These are phyloP conservation scores for Meyerozyma guilliermondii DNA, from an alignment of 1,139 yeast genomes.

Conservation along the genomic window DNA sequence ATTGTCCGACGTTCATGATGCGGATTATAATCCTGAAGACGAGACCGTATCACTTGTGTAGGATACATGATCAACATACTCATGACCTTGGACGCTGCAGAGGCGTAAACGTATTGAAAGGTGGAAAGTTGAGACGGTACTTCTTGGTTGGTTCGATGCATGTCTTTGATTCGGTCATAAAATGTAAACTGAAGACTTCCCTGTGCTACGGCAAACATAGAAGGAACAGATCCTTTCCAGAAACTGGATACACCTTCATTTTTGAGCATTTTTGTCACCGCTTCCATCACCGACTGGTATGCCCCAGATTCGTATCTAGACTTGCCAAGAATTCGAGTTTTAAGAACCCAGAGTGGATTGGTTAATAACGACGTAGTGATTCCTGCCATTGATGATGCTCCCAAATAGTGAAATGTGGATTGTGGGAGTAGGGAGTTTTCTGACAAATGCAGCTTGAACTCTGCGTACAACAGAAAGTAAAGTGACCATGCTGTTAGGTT, in stretches of 20 bases:
- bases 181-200: conserved; percentile 84
- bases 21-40: conserved; percentile 56
- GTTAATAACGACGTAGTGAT: conserved; percentile 68
- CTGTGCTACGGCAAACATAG: conserved; percentile 78
- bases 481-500: conserved; percentile 86
- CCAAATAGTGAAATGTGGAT: conserved; percentile 28
- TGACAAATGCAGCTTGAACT: conserved; percentile 36
- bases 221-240: conserved; percentile 82
- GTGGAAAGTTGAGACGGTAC: conserved; percentile 32
- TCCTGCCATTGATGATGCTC: conserved; percentile 57
- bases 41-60: conserved; percentile 72
- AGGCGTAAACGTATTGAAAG: conserved; percentile 54
- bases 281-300: conserved; percentile 54
- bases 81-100: conserved; percentile 64
- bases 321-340: conserved; percentile 77
- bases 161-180: conserved; percentile 66
- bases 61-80: conserved; percentile 78
- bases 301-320: conserved; percentile 42
- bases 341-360: conserved; percentile 90
- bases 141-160: background rate
- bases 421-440: conserved; percentile 5
- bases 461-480: conserved; percentile 72
- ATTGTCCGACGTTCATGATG: conserved; percentile 14
- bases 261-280: conserved; percentile 43
- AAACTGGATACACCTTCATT: conserved; percentile 69